Conservation (phyloP, 169 alveolate genomes). For the Plasmodium gaboni region DNA sequence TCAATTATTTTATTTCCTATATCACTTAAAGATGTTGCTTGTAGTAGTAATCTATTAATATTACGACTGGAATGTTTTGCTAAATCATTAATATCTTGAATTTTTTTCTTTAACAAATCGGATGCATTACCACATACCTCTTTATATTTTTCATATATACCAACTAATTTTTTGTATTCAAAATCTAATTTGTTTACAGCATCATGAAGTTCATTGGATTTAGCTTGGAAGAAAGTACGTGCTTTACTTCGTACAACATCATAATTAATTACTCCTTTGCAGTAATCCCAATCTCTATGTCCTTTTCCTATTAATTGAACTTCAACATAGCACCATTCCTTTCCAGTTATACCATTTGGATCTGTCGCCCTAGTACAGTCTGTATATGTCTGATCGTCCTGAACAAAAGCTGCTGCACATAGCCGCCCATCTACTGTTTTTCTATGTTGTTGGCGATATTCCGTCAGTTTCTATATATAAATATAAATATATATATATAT, state of each 20-base stretch:
- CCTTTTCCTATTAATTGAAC: conserved; percentile 93
- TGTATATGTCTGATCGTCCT: conserved; percentile 91
- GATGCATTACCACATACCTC: conserved; percentile 80
- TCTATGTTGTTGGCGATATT: conserved; percentile 92
- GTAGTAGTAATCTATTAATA: conserved; percentile 40
- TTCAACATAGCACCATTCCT: conserved; percentile 94
- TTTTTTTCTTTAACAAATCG: conserved; percentile 78
- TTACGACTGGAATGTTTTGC: conserved; percentile 76
- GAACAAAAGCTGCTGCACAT: conserved; percentile 94
- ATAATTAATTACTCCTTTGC: conserved; percentile 88
- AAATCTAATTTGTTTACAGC: conserved; percentile 59
- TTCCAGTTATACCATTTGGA: conserved; percentile 91
- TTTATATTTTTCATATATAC: conserved; percentile 66
- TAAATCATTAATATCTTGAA: conserved; percentile 80
- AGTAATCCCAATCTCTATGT: conserved; percentile 92
- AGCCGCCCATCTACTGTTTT: conserved; percentile 92
- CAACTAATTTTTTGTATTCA: conserved; percentile 48
- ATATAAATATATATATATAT: neutral
- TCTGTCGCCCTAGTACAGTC: conserved; percentile 92
- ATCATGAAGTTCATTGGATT: conserved; percentile 33
- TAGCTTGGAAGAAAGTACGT: conserved; percentile 55
- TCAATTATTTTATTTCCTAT: conserved; percentile 31
- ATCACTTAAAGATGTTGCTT: conserved; percentile 51
- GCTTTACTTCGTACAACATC: conserved; percentile 88
- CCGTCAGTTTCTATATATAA: conserved; percentile 88